phyloP scores from a whole-genome alignment of 495 filamentous ascomycete species.

The Clavariopsis aquatica region DNA sequence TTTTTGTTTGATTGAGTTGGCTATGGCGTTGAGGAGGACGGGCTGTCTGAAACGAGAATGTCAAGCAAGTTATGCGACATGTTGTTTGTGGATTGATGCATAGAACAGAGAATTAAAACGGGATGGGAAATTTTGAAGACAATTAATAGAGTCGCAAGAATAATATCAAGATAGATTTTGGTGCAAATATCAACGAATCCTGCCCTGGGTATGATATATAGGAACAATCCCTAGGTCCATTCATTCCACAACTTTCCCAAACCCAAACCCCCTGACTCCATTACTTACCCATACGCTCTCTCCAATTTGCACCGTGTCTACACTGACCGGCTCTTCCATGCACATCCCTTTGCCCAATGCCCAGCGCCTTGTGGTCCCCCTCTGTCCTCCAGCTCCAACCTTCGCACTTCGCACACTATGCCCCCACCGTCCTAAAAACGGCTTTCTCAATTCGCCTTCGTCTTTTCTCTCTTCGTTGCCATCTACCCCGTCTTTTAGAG shows the following conservation, averaged over 20 bases:
- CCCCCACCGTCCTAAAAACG: constrained; percentile 39
- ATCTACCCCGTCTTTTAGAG: constrained; percentile 5
- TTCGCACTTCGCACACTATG: constrained; percentile 38
- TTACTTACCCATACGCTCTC: constrained; percentile 86
- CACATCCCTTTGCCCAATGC: constrained; percentile 65
- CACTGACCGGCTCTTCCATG: constrained; percentile 60
- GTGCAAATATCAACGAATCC: too few relatives aligned
- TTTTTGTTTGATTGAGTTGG: constrained; percentile 24
- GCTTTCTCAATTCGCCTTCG: constrained; percentile 36
- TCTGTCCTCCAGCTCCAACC: constrained; percentile 67
- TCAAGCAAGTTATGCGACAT: constrained; percentile 29
- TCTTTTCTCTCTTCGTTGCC: not conserved
- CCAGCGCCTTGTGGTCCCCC: constrained; percentile 81
- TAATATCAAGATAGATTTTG: too few relatives aligned
- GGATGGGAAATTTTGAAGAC: too few relatives aligned
- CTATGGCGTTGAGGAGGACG: constrained; percentile 30
- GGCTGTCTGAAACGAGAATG: constrained; percentile 27
- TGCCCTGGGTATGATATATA: too few relatives aligned
- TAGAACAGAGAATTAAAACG: too few relatives aligned
- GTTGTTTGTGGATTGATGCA: constrained; percentile 14
- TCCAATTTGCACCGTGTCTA: constrained; percentile 61
- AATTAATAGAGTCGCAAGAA: too few relatives aligned
- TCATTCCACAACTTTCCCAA: constrained; percentile 36
- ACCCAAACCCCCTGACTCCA: constrained; percentile 72
- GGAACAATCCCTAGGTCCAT: not conserved